A percentile compares a stretch with the other conserved stretches of the same genome.
These are phyloP conservation scores for Artemisia tridentata DNA, from an alignment of 129 eudicot genomes.

Conservation along the genomic window DNA sequence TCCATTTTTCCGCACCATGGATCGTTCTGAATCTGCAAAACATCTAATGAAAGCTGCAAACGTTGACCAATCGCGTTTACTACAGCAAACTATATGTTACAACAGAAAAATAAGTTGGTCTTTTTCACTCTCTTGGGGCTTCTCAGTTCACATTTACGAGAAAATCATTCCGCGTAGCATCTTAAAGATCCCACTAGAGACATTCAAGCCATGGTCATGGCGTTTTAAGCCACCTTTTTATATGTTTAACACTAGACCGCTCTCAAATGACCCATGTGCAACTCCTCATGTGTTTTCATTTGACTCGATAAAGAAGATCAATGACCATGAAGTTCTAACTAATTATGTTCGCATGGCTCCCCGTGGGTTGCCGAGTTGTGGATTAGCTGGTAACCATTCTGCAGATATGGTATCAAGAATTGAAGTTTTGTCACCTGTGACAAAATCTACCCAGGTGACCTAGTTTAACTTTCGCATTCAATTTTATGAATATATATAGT, in stretches of 20 bases:
- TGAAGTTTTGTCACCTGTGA: not conserved
- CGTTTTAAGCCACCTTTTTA: not conserved
- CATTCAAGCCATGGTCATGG: not conserved
- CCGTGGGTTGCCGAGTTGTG: not conserved
- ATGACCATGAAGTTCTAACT: not conserved
- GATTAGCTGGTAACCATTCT: not conserved
- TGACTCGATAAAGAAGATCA: not conserved
- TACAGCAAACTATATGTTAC: conserved; percentile 2
- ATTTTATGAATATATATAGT: not conserved
- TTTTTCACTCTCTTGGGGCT: conserved; percentile 8
- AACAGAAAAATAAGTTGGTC: not conserved
- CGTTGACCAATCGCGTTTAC: not conserved
- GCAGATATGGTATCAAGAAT: not conserved
- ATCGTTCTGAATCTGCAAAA: not conserved
- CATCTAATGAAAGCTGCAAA: conserved; percentile 7
- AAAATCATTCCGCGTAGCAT: not conserved
- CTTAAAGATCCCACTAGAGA: conserved; percentile 4
- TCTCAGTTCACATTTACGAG: not conserved
- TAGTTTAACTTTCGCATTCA: not conserved
- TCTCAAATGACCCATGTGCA: not conserved
- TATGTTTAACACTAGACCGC: not conserved
- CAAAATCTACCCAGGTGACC: not conserved
- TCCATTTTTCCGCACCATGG: not conserved
- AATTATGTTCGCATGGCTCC: not conserved
- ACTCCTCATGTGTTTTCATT: conserved; percentile 2